A percentile compares a stretch with the other conserved stretches of the same genome.
Conservation (phyloP, 306 rosid genomes). For the Parietaria judaica region DNA sequence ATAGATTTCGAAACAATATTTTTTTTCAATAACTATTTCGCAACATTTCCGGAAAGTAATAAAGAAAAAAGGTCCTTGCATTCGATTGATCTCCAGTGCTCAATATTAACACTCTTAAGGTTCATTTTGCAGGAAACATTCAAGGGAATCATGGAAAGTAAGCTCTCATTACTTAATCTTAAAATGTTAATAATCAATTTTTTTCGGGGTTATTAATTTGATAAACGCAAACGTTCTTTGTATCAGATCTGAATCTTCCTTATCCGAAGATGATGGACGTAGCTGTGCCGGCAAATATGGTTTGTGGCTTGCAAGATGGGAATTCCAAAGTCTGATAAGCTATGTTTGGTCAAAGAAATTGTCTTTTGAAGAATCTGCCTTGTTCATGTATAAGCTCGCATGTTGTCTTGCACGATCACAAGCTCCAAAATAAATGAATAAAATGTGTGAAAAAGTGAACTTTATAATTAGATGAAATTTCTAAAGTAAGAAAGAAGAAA, state of each 20-base stretch:
- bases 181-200: neutral
- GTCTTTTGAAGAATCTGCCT: neutral
- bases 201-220: neutral
- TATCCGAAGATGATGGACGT: conserved; percentile 91
- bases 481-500: no score
- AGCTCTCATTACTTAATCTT: conserved; percentile 18
- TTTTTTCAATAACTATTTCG: no score
- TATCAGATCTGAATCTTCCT: conserved; percentile 74
- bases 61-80: no score
- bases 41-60: no score
- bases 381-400: no score
- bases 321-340: conserved; percentile 9
- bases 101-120: neutral
- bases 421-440: no score
- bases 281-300: conserved; percentile 88
- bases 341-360: neutral
- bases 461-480: no score
- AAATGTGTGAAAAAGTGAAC: no score
- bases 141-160: conserved; percentile 75
- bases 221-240: neutral
- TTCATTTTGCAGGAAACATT: conserved; percentile 65
- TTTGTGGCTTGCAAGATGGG: conserved; percentile 63
- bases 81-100: no score
- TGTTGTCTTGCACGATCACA: no score
- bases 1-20: no score